Evolutionary conservation across 1,284 basidiomycete genomes (phyloP), one percentile per base, ranked within the genome.

Genomic region (Trichosporon asahii): DNA sequence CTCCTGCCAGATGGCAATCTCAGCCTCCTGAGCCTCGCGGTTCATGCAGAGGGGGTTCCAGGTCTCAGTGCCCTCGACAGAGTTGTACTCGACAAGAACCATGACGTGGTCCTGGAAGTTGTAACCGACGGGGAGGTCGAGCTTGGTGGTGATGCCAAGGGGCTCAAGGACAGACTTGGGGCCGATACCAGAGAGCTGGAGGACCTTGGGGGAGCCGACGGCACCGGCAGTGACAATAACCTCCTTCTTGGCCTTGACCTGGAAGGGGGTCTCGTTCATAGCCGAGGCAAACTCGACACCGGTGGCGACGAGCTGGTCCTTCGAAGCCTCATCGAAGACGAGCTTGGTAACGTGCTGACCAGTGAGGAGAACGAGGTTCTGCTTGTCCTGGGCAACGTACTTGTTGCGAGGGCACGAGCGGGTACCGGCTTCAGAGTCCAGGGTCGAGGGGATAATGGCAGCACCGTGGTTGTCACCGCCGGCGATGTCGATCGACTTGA

Each of bases 321-420:
- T 72, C 6, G 77, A 82, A 18, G 85, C 83, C 2, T 81, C 83
- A 66, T 89, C 88, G 76, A 92, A 91, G 55, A 88, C 76, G 64
- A 92, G 79, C 70, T 86, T 85, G 14, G 90, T 90, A 44, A 89
- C 90, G 82, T 88, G 76, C 84, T 86, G 81, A 35, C 82, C 83
- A 0, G 86, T 86, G 55, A 84, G 80, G 71, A 91, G 87, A 69
- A 87, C 86, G 64, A 91, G 86, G 78, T 92, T 91, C 33, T 85
- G 65, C 53, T 89, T 85, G 9, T 87, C 85, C 3, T 86, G 85
- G 37, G 88, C 82, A 76, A 91, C 87, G 84, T 91, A 91, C 0
- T 87, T 89, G 2, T 87, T 86, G 63, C 88, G 86, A 3, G 90
- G 85, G 81, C 90, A 89, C 2, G 88, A 90, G 46, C 90, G 86